Conservation (phyloP, 139 green algal genomes). For the Micractinium conductrix region DNA sequence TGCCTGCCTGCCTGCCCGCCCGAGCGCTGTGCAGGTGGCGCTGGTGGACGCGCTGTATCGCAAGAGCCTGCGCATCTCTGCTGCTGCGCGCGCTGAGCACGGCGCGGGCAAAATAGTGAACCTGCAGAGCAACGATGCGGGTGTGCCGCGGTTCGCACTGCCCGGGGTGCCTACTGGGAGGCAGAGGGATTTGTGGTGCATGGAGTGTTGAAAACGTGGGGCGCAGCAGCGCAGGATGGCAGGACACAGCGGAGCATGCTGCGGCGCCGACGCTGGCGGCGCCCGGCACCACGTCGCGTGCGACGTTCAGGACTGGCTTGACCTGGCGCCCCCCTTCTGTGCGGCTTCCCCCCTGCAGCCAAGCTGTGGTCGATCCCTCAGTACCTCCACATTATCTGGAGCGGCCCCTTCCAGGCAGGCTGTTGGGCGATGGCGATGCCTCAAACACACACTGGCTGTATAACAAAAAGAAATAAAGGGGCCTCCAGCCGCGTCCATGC, state of each 20-base stretch:
- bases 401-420: constrained; percentile 40
- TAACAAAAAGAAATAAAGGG: no score
- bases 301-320: neutral
- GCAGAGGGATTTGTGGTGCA: no score
- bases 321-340: neutral
- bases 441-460: no score
- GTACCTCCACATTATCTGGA: constrained; percentile 91
- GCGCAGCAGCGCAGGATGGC: neutral
- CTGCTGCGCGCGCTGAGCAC: constrained; percentile 57
- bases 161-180: no score
- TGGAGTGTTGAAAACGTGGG: neutral
- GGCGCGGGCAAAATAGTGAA: constrained; percentile 78
- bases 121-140: constrained; percentile 88
- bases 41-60: constrained; percentile 81
- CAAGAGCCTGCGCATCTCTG: constrained; percentile 77
- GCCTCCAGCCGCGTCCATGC: no score
- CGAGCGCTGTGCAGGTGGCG: constrained; percentile 13
- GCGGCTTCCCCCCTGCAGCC: constrained; percentile 21
- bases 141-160: no score
- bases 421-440: no score
- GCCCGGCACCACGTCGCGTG: neutral
- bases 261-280: no score
- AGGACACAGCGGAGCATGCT: neutral
- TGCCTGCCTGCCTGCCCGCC: no score
- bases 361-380: constrained; percentile 85